Evolutionary conservation across 2,329 filamentous ascomycete genomes (phyloP).

Genomic region (Gaeumannomyces tritici): DNA sequence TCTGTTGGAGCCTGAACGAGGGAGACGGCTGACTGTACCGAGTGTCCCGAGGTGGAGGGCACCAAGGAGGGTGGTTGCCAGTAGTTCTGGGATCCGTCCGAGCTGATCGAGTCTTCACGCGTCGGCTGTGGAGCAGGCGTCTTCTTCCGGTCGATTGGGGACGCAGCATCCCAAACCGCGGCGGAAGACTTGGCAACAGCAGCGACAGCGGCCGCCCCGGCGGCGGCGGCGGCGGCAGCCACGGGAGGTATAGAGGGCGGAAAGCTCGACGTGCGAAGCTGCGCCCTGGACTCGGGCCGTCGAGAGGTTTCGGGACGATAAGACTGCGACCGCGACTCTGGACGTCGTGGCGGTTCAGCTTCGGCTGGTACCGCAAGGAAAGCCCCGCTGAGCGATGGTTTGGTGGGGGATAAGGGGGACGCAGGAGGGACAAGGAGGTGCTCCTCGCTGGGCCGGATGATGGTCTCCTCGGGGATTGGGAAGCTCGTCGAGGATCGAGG

Average conservation of each 20-base stretch:
- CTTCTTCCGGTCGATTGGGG: conserved; percentile 14
- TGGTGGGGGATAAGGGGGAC: not conserved
- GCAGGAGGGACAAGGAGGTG: not conserved
- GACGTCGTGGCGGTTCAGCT: not conserved
- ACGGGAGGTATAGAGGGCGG: conserved; percentile 6
- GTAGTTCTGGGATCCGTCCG: conserved; percentile 6
- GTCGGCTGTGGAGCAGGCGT: conserved; percentile 12
- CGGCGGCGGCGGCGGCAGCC: conserved; percentile 8
- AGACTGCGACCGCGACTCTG: conserved; percentile 8
- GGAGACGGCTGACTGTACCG: conserved; percentile 27
- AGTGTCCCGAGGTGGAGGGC: not conserved
- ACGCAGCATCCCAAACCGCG: not conserved
- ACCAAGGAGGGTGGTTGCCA: conserved; percentile 29
- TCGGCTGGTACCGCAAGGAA: not conserved
- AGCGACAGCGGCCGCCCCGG: conserved; percentile 6
- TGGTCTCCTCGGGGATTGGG: not conserved
- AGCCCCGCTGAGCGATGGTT: not conserved
- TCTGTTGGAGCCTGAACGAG: conserved; percentile 48
- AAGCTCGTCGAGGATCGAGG: conserved; percentile 8
- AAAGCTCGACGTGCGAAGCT: not conserved
- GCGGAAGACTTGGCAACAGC: conserved; percentile 10
- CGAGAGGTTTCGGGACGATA: not conserved
- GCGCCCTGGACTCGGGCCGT: not conserved
- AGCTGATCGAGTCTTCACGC: conserved; percentile 11
- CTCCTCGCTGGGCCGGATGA: not conserved